Conservation (phyloP, 208 protist species). For the Leptomonas pyrrhocoris region DNA sequence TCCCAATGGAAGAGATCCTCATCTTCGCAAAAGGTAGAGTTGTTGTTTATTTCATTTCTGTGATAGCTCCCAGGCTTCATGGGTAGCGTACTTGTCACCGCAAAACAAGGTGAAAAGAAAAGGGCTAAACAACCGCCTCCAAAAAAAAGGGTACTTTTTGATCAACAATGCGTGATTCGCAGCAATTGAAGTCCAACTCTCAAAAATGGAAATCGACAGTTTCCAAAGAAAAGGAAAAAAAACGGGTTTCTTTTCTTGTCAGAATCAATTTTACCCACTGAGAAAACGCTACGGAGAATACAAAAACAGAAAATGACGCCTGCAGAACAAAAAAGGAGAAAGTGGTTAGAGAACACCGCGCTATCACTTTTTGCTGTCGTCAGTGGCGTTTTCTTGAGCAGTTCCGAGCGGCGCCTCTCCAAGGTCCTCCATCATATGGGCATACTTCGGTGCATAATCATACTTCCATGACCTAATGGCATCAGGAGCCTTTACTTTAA, state of each 20-base stretch:
- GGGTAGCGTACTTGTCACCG: not conserved
- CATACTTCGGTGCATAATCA: conserved; percentile 87
- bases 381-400: conserved; percentile 9
- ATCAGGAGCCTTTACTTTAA: conserved; percentile 76
- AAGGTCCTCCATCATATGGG: conserved; percentile 83
- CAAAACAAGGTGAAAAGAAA: conserved; percentile 12
- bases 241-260: not conserved
- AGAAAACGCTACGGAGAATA: not conserved
- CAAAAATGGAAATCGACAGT: too few relatives aligned
- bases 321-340: not conserved
- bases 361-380: not conserved
- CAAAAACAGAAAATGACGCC: not conserved
- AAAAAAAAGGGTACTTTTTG: not conserved
- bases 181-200: too few relatives aligned
- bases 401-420: conserved; percentile 24
- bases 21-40: too few relatives aligned
- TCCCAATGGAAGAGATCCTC: too few relatives aligned
- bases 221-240: not conserved
- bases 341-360: too few relatives aligned
- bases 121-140: not conserved
- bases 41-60: not conserved
- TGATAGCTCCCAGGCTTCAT: not conserved
- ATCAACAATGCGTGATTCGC: too few relatives aligned
- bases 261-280: too few relatives aligned
- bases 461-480: conserved; percentile 76